A percentile compares a stretch with the other conserved stretches of the same genome.
phyloP scores from a whole-genome alignment of 148 eudicot genomes.

The Amaranthus palmeri region DNA sequence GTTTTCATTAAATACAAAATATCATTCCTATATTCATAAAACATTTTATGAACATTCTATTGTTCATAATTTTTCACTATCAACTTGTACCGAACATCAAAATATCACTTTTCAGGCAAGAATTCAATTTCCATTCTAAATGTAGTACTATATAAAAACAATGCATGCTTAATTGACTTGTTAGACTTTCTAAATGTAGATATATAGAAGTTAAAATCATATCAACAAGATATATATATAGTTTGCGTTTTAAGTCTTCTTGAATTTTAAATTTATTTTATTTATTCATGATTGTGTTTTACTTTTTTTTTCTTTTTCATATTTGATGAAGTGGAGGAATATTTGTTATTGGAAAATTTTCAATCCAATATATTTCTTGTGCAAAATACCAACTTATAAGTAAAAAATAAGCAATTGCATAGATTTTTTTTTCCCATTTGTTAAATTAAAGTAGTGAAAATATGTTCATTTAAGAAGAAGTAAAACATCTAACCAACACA shows the following conservation, averaged over 20 bases:
- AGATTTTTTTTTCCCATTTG: neutral
- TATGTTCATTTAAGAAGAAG: neutral
- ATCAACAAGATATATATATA: neutral
- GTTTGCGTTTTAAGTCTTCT: neutral
- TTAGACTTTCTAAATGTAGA: no score
- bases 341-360: neutral
- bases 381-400: constrained; percentile 9
- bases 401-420: constrained; percentile 10
- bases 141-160: no score
- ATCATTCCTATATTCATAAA: no score
- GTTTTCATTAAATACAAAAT: no score
- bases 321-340: constrained; percentile 20
- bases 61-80: no score
- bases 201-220: no score
- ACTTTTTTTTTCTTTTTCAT: neutral
- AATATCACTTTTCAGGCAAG: no score
- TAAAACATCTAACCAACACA: constrained; percentile 11
- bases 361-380: neutral
- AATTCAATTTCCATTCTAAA: no score
- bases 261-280: neutral
- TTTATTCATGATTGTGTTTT: neutral
- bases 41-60: no score
- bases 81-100: no score
- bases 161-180: no score
- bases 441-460: neutral